Evolutionary conservation across 202 grass and related monocot species (phyloP).

Genomic region (Eragrostis tef): DNA sequence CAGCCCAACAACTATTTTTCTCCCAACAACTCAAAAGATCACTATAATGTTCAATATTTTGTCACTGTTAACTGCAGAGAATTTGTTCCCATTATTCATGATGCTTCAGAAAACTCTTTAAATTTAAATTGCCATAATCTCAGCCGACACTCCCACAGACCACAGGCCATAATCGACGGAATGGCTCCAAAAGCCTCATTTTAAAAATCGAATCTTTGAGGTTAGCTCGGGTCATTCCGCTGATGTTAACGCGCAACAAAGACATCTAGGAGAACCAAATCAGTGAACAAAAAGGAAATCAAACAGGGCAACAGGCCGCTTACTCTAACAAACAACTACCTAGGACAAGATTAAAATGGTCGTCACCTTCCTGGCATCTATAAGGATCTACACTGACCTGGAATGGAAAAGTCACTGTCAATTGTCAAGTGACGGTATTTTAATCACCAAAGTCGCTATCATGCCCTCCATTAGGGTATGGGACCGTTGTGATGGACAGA

Average conservation of each 20-base stretch:
- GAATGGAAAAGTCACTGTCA: not conserved
- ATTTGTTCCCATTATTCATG: not conserved
- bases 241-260: conserved; percentile 25
- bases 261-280: not conserved
- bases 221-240: conserved; percentile 11
- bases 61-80: not conserved
- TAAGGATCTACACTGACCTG: not conserved
- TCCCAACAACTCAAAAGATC: no score
- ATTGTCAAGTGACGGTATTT: conserved; percentile 1
- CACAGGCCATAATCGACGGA: not conserved
- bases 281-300: not conserved
- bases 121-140: not conserved
- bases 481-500: not conserved
- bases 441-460: conserved; percentile 8
- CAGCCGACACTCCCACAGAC: conserved; percentile 30
- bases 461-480: not conserved
- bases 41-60: no score
- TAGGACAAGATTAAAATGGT: conserved; percentile 14
- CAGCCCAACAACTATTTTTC: no score
- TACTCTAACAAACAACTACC: not conserved
- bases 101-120: not conserved
- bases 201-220: conserved; percentile 21
- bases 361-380: conserved; percentile 35
- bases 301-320: not conserved
- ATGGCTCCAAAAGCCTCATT: not conserved